Conservation (phyloP, 1,284 basidiomycete species). For the Singerocomus rubriflavus region DNA sequence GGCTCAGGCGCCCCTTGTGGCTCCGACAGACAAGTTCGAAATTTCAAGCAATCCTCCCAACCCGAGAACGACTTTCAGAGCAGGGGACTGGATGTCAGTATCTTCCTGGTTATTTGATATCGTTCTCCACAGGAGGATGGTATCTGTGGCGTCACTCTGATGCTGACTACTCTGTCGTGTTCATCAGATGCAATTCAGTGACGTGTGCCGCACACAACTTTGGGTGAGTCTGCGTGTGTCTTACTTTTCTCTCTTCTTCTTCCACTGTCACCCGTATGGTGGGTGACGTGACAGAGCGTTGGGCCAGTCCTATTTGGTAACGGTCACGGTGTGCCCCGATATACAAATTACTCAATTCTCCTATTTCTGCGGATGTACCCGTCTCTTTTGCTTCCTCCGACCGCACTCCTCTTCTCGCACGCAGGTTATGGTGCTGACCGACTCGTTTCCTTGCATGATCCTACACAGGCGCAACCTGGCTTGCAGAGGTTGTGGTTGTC, state of each 20-base stretch:
- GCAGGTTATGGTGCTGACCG: constrained; percentile 37
- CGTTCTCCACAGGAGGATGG: background rate
- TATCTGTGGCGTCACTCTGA: no score
- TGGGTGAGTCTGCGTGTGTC: constrained; percentile 48
- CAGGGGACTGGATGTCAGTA: constrained; percentile 79
- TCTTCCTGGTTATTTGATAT: constrained; percentile 18
- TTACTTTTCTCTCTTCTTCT: constrained; percentile 3
- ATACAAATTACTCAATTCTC: constrained; percentile 26
- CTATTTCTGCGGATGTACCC: constrained; percentile 17
- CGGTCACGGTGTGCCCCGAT: constrained; percentile 20
- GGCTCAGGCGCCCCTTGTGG: background rate
- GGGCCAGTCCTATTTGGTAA: constrained; percentile 14
- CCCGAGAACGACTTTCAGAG: constrained; percentile 64
- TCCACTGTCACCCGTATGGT: constrained; percentile 4
- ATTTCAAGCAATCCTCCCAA: constrained; percentile 75
- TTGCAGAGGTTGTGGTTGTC: constrained; percentile 71
- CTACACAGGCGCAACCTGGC: constrained; percentile 63
- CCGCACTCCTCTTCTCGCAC: constrained; percentile 5
- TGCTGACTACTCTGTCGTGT: constrained; percentile 11
- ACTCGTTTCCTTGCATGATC: constrained; percentile 45
- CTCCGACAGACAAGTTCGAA: constrained; percentile 42
- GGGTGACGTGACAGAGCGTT: background rate
- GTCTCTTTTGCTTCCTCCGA: constrained; percentile 15
- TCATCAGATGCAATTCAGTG: constrained; percentile 52
- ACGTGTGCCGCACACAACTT: constrained; percentile 72